Percentiles rank a stretch among this genome's conserved stretches.
These are phyloP conservation scores for Leccinum barrowsii DNA, from an alignment of 768 basidiomycete genomes.

Conservation along the genomic window DNA sequence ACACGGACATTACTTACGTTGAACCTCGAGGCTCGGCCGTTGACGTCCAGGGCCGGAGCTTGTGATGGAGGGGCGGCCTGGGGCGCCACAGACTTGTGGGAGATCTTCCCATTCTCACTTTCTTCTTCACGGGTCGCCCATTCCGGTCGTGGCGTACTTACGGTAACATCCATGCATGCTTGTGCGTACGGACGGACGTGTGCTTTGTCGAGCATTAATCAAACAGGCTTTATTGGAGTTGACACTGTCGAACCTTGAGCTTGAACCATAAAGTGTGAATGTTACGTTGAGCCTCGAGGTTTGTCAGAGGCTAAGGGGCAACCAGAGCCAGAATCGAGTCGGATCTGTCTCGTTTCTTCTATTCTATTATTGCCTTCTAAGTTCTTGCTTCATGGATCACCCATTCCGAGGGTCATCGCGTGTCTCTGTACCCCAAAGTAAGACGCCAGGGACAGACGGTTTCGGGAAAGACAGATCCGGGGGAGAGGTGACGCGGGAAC, in stretches of 20 bases:
- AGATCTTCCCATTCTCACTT: background rate
- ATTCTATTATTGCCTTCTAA: background rate
- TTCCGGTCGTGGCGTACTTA: background rate
- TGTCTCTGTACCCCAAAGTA: background rate
- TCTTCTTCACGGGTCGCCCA: background rate
- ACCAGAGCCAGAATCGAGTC: background rate
- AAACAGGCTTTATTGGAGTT: background rate
- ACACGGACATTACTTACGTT: background rate
- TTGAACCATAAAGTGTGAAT: background rate
- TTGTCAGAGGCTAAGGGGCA: background rate
- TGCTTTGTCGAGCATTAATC: background rate
- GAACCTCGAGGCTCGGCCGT: background rate
- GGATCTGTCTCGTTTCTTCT: background rate
- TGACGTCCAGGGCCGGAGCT: background rate
- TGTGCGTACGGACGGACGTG: background rate
- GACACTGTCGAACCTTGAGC: background rate
- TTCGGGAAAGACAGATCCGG: background rate
- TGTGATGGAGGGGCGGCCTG: background rate
- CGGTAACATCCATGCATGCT: background rate
- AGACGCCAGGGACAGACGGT: background rate
- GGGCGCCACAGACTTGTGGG: background rate
- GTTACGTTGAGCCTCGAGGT: background rate
- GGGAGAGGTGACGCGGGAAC: background rate
- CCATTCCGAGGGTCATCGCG: background rate
- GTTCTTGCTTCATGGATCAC: background rate